These are phyloP conservation scores for Raphanus sativus DNA, from an alignment of 345 rosid genomes.

Conservation along the genomic window DNA sequence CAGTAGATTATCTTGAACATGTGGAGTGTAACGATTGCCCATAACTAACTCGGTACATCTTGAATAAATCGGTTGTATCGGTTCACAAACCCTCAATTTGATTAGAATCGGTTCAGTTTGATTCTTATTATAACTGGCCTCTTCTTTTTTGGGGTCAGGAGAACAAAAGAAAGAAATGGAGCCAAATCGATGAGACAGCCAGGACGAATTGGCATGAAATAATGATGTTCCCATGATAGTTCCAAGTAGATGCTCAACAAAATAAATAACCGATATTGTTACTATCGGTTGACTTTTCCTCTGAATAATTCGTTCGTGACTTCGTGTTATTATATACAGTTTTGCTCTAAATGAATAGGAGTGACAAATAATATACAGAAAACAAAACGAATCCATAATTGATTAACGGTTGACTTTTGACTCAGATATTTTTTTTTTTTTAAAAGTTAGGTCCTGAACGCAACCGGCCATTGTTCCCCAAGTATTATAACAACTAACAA, in stretches of 20 bases:
- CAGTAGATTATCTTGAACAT: too few species aligned
- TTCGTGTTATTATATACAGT: background rate
- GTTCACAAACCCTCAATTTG: too few species aligned
- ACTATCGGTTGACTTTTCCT: background rate
- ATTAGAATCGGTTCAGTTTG: too few species aligned
- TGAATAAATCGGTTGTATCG: too few species aligned
- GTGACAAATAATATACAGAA: background rate
- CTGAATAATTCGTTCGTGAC: background rate
- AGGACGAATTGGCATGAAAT: background rate
- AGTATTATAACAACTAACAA: background rate
- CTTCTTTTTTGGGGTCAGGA: background rate
- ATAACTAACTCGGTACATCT: too few species aligned
- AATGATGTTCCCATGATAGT: background rate
- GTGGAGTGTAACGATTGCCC: too few species aligned
- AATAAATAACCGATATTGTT: too few species aligned
- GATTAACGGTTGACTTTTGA: background rate
- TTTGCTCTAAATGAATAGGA: background rate
- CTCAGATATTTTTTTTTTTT: background rate
- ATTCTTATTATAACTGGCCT: too few species aligned
- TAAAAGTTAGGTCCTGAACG: slow-evolving; percentile 1
- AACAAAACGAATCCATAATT: background rate
- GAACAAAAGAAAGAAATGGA: background rate
- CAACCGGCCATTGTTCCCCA: slow-evolving; percentile 34
- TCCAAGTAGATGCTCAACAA: background rate
- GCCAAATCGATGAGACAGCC: background rate